Conservation (phyloP, 2,329 filamentous ascomycete genomes). For the Trichothecium sympodiale region DNA sequence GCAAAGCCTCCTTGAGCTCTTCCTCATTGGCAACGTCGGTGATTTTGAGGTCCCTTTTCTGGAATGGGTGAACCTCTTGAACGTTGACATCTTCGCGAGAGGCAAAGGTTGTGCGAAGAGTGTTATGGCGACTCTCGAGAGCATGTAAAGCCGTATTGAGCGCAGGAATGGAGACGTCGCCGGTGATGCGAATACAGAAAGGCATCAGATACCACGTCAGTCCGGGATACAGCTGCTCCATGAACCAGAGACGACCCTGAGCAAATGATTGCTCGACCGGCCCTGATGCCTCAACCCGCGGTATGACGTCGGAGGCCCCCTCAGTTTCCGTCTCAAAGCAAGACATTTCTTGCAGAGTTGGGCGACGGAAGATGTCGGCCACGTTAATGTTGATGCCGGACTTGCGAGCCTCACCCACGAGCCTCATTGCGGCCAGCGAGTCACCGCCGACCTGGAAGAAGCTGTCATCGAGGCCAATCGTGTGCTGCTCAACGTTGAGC, state of each 20-base stretch:
- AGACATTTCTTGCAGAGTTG: not conserved
- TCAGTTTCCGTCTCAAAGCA: not conserved
- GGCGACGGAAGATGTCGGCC: constrained; percentile 2
- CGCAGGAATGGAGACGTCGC: constrained; percentile 2
- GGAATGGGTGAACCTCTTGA: constrained; percentile 2
- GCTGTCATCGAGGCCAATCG: constrained; percentile 28
- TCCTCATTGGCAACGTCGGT: not conserved
- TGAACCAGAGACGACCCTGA: constrained; percentile 8
- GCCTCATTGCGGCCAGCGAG: constrained; percentile 34
- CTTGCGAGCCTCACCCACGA: constrained; percentile 7
- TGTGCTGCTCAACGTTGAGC: constrained; percentile 17
- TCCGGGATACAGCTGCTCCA: constrained; percentile 7
- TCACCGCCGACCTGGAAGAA: constrained; percentile 38
- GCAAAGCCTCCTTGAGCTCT: not conserved
- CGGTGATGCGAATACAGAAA: constrained; percentile 3
- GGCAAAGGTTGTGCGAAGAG: constrained; percentile 7
- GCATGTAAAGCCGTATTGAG: constrained; percentile 3
- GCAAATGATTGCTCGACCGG: constrained; percentile 8
- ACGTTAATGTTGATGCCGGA: constrained; percentile 10
- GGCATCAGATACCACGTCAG: constrained; percentile 6
- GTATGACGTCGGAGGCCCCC: too few relatives aligned
- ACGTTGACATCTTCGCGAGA: constrained; percentile 2
- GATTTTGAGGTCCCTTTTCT: not conserved
- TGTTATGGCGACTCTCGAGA: constrained; percentile 8
- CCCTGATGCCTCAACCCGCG: not conserved